A percentile compares a stretch with the other conserved stretches of the same genome.
These are phyloP conservation scores for Croton laevigatus DNA, from an alignment of 441 rosid genomes.

Conservation along the genomic window DNA sequence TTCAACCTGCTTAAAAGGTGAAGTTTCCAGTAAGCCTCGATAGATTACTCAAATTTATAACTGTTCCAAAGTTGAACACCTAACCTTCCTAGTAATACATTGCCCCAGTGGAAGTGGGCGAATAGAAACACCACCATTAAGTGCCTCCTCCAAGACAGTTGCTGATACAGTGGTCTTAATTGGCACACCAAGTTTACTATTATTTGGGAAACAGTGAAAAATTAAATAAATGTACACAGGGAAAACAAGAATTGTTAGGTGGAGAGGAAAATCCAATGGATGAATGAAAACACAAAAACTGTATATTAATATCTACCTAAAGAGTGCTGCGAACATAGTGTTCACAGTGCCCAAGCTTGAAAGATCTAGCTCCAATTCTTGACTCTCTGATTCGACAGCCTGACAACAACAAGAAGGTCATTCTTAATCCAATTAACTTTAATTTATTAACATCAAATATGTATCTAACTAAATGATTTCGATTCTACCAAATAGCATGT, in stretches of 20 bases:
- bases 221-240: conserved; percentile 10
- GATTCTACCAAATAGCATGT: not conserved
- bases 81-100: conserved; percentile 69
- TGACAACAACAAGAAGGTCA: conserved; percentile 33
- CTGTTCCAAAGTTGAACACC: conserved; percentile 19
- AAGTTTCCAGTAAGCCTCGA: conserved; percentile 22
- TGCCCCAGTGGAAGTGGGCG: conserved; percentile 63
- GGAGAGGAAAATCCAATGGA: not conserved
- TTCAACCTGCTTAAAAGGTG: conserved; percentile 67
- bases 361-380: conserved; percentile 94
- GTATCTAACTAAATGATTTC: not conserved
- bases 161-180: conserved; percentile 97
- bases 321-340: conserved; percentile 95
- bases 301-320: conserved; percentile 49
- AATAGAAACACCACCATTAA: conserved; percentile 62
- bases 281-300: not conserved
- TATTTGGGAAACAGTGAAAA: conserved; percentile 13
- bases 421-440: conserved; percentile 6
- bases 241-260: not conserved
- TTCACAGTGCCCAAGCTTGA: conserved; percentile 95
- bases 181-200: conserved; percentile 95
- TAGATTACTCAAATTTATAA: conserved; percentile 14
- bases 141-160: conserved; percentile 91
- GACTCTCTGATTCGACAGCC: conserved; percentile 92
- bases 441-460: not conserved